Evolutionary conservation across 2,329 filamentous ascomycete genomes (phyloP).

Genomic region (Penicillium sclerotiorum): DNA sequence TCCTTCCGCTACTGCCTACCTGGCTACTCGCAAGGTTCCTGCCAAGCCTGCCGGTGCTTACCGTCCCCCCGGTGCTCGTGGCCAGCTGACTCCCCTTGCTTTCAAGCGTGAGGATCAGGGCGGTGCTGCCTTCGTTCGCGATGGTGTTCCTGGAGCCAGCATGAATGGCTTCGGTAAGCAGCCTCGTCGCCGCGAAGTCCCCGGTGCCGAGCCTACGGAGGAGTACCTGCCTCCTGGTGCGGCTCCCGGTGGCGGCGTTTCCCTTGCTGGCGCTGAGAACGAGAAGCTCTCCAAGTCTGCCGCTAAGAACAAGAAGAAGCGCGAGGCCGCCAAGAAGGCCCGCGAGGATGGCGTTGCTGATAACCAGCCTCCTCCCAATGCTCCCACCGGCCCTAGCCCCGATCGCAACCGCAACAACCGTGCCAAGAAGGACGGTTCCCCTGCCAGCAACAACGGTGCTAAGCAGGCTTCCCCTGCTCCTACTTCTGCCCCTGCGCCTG

Average conservation of each 20-base stretch:
- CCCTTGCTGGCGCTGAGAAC: slow-evolving; percentile 64
- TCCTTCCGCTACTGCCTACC: slow-evolving; percentile 76
- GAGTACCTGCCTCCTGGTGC: slow-evolving; percentile 68
- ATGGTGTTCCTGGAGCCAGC: slow-evolving; percentile 65
- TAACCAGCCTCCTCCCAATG: slow-evolving; percentile 37
- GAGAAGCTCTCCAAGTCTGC: slow-evolving; percentile 80
- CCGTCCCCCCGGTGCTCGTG: slow-evolving; percentile 88
- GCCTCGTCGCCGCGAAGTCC: slow-evolving; percentile 74
- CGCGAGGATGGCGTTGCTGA: slow-evolving; percentile 56
- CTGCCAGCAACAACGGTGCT: slow-evolving; percentile 37
- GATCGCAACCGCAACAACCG: slow-evolving; percentile 60
- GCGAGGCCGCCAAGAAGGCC: slow-evolving; percentile 90
- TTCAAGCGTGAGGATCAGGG: slow-evolving; percentile 99
- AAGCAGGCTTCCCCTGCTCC: slow-evolving; percentile 34
- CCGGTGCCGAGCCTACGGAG: slow-evolving; percentile 77
- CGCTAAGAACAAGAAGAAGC: slow-evolving; percentile 98
- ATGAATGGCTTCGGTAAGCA: slow-evolving; percentile 80
- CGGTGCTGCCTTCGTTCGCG: slow-evolving; percentile 82
- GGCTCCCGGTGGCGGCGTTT: slow-evolving; percentile 66
- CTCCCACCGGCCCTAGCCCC: slow-evolving; percentile 53
- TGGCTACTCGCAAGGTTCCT: slow-evolving; percentile 87
- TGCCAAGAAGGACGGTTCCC: slow-evolving; percentile 31
- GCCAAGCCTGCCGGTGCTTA: slow-evolving; percentile 98
- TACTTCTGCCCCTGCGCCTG: slow-evolving; percentile 25
- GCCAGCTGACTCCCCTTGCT: slow-evolving; percentile 82